Percentiles rank a stretch among this genome's conserved stretches.
Evolutionary conservation across 768 basidiomycete genomes (phyloP).

Genomic region (Chalciporus piperatus): DNA sequence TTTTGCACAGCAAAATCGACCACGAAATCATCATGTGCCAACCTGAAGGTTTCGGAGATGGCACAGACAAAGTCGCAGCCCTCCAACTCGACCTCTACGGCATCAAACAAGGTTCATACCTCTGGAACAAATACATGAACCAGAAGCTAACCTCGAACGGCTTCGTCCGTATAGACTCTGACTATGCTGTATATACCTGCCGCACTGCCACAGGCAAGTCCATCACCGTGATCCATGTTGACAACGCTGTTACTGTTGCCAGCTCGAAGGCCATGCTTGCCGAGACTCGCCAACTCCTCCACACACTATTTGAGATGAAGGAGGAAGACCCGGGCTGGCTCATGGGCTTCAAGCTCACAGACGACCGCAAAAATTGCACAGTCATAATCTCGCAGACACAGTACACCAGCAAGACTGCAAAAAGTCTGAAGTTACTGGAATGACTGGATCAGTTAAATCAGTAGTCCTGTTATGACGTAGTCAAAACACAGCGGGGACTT

Average conservation of each 20-base stretch:
- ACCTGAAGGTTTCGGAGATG: slow-evolving; percentile 32
- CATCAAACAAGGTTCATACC: slow-evolving; percentile 34
- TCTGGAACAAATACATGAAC: slow-evolving; percentile 32
- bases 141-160: not conserved
- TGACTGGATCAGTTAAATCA: too few relatives aligned
- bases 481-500: too few relatives aligned
- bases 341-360: too few relatives aligned
- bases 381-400: too few relatives aligned
- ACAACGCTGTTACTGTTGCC: slow-evolving; percentile 2
- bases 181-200: not conserved
- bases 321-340: too few relatives aligned
- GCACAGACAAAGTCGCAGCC: slow-evolving; percentile 21
- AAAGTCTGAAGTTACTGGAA: too few relatives aligned
- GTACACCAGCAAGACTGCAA: too few relatives aligned
- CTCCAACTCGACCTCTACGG: slow-evolving; percentile 37
- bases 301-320: too few relatives aligned
- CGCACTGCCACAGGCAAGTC: not conserved
- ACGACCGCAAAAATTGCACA: too few relatives aligned
- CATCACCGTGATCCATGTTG: not conserved
- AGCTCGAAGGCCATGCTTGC: not conserved
- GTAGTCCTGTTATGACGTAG: too few relatives aligned
- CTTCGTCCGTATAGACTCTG: not conserved
- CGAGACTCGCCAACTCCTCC: too few relatives aligned
- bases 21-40: slow-evolving; percentile 41
- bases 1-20: slow-evolving; percentile 6